Evolutionary conservation across 345 rosid genomes (phyloP).

Genomic region (Brassica cretica): DNA sequence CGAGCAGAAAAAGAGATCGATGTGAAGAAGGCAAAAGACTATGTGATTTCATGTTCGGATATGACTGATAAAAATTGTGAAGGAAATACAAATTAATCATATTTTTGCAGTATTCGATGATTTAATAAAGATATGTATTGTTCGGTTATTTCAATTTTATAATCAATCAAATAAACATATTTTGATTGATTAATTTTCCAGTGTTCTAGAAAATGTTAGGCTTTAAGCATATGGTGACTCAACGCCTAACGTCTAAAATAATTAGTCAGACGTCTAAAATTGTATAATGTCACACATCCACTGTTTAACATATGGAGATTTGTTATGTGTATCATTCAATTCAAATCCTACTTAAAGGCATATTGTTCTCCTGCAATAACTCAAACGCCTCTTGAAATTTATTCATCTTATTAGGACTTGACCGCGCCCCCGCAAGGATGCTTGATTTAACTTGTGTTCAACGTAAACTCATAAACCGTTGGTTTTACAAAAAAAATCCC

Average conservation of each 20-base stretch:
- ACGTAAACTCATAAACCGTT: too few relatives aligned
- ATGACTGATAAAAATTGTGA: neutral
- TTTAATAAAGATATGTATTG: neutral
- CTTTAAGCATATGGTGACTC: neutral
- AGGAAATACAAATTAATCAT: neutral
- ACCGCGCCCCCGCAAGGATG: too few relatives aligned
- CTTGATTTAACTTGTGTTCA: too few relatives aligned
- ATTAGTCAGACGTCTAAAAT: neutral
- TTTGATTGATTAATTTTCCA: neutral
- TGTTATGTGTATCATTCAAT: too few relatives aligned
- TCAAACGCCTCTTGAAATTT: too few relatives aligned
- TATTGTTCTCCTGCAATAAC: too few relatives aligned
- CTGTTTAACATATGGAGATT: too few relatives aligned
- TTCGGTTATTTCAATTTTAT: neutral
- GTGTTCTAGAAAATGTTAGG: too few relatives aligned
- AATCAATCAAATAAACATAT: neutral
- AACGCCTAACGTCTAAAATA: neutral
- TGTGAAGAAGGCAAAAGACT: neutral
- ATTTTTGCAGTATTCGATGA: neutral
- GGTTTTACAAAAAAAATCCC: too few relatives aligned
- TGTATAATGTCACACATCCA: too few relatives aligned
- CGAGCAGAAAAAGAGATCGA: neutral
- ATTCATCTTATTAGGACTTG: too few relatives aligned
- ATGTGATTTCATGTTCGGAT: slow-evolving; percentile 3
- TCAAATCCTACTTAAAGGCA: too few relatives aligned